Evolutionary conservation across 371 early-diverging fungal genomes (phyloP).

Genomic region (Funneliformis caledonium): DNA sequence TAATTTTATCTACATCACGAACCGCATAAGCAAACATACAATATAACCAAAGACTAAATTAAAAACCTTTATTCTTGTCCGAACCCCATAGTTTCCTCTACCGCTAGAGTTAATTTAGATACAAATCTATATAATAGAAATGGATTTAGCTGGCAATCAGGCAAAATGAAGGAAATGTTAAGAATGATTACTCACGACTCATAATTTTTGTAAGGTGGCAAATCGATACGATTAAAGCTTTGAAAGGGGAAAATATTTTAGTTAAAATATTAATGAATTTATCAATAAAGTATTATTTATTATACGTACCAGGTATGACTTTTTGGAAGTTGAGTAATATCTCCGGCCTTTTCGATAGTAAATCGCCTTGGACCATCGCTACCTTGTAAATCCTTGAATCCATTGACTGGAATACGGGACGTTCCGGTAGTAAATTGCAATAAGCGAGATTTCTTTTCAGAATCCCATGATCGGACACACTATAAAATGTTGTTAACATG

Average conservation of each 20-base stretch:
- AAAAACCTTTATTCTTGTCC: slow-evolving; percentile 67
- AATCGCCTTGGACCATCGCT: slow-evolving; percentile 96
- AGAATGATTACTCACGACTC: slow-evolving; percentile 46
- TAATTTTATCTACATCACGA: background rate
- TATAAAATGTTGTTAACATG: slow-evolving; percentile 37
- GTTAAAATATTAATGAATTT: background rate
- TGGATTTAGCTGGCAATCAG: slow-evolving; percentile 46
- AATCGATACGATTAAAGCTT: slow-evolving; percentile 94
- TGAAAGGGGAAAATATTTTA: background rate
- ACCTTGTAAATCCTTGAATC: slow-evolving; percentile 97
- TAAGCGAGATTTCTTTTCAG: slow-evolving; percentile 92
- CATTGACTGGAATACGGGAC: slow-evolving; percentile 97
- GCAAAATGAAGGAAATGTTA: background rate
- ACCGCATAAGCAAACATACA: too few relatives aligned
- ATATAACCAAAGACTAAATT: background rate
- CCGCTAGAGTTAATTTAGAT: slow-evolving; percentile 86
- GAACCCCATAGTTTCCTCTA: slow-evolving; percentile 91
- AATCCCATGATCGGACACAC: slow-evolving; percentile 86
- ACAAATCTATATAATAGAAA: slow-evolving; percentile 52
- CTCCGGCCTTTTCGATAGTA: slow-evolving; percentile 95
- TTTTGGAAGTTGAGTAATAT: slow-evolving; percentile 84
- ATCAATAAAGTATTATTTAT: slow-evolving; percentile 1
- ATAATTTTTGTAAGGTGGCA: slow-evolving; percentile 87
- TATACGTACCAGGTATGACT: slow-evolving; percentile 87
- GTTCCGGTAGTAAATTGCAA: slow-evolving; percentile 99